phyloP scores from a whole-genome alignment of 371 early-diverging fungal species.

The Umbelopsis sp. region DNA sequence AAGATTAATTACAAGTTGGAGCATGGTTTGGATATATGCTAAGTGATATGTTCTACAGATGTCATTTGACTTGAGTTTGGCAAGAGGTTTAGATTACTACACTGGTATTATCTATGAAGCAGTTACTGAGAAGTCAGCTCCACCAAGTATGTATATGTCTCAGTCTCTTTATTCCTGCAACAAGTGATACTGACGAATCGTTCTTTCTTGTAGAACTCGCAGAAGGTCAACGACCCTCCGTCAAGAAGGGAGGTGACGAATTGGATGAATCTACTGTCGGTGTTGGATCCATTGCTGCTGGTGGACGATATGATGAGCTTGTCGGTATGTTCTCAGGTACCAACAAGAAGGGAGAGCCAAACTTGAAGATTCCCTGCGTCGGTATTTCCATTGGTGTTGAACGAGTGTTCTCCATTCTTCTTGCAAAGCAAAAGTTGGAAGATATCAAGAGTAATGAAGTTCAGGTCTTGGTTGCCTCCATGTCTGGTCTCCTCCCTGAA shows the following conservation, averaged over 20 bases:
- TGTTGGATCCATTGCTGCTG: slow-evolving; percentile 98
- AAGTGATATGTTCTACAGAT: slow-evolving; percentile 38
- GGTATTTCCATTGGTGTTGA: slow-evolving; percentile 98
- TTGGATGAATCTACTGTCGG: slow-evolving; percentile 82
- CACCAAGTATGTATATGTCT: slow-evolving; percentile 48
- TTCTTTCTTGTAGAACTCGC: slow-evolving; percentile 29
- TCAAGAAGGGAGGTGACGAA: slow-evolving; percentile 52
- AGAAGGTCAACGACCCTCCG: slow-evolving; percentile 33
- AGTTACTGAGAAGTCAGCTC: slow-evolving; percentile 71
- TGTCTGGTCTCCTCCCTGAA: slow-evolving; percentile 90
- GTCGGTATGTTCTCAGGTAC: slow-evolving; percentile 91
- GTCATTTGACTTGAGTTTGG: slow-evolving; percentile 95
- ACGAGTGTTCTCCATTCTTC: slow-evolving; percentile 92
- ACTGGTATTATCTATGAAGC: slow-evolving; percentile 99
- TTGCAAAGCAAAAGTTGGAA: slow-evolving; percentile 59
- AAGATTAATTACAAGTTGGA: background rate
- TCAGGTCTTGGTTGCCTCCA: slow-evolving; percentile 90
- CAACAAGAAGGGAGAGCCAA: slow-evolving; percentile 69
- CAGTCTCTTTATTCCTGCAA: background rate
- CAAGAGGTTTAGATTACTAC: slow-evolving; percentile 99
- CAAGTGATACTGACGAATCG: background rate
- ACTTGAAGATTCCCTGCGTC: slow-evolving; percentile 92
- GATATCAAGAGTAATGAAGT: slow-evolving; percentile 80
- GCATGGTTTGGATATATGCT: background rate
- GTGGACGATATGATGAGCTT: slow-evolving; percentile 99